Evolutionary conservation across 768 basidiomycete species (phyloP), one percentile per base, ranked within the genome.

Genomic region (Leccinum obscurum): DNA sequence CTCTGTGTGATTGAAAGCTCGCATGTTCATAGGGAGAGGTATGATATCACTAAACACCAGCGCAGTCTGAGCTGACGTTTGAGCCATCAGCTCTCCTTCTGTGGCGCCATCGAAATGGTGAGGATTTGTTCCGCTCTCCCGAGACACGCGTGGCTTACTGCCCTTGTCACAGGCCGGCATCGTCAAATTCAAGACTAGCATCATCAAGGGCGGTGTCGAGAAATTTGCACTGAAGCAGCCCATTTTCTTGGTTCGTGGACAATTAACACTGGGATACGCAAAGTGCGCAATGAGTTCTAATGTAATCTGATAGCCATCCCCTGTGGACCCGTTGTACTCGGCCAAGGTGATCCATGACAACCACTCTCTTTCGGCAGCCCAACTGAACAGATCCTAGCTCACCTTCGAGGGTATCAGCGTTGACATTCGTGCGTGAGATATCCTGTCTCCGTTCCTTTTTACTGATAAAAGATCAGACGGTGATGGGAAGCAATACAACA

Each of bases 21-120:
- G 63, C 64, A 57, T 60, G 41, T 30, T 26, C 13, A 6, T 55
- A 86, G 85, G 85, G 85, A 59, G 86, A 87, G 76, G 85, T 85
- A 76, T 8, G 58, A 57, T 28, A 52, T 34, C 50, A 49, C 52
- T 11, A 30, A 34, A 46, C 17, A 17, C 1, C 26, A 14, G 20
- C 1, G 4, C 9, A 3, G 28, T 41, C 11, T 26, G 6, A 39
- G 20, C 24, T 51, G 52, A 55, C 26, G 0, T 51, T 24, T 48
- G 28, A 22, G 52, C 13, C 41, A 20, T 52, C 54, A 88, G 84
- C 78, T 89, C 62, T 83, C 86, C 0, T 90, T 90, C 77, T 90
- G 88, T 48, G 89, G 88, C 30, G 89, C 89, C 3, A 90, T 90
- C 57, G 88, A 90, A 69, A 90, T 90, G 88, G 85, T 83, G 34